These are phyloP conservation scores for Globisporangium cederbergense DNA, from an alignment of 352 stramenopile genomes.

Conservation along the genomic window DNA sequence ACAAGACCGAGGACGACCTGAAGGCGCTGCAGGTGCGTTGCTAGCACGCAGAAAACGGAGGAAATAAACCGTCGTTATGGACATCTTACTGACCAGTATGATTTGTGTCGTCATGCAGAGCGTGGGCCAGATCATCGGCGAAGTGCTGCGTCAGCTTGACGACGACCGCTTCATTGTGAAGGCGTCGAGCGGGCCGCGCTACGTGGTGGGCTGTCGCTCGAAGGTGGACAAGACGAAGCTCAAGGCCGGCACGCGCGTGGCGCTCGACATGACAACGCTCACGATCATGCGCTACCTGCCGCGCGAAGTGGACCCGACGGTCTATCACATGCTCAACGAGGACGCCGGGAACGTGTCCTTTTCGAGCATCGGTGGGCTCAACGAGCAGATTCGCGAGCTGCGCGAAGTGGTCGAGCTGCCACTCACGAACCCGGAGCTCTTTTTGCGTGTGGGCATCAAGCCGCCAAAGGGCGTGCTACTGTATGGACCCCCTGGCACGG, in stretches of 20 bases:
- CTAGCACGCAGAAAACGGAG: neutral
- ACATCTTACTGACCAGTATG: neutral
- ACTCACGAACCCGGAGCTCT: conserved; percentile 99
- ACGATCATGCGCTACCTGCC: conserved; percentile 99
- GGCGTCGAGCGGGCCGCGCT: conserved; percentile 96
- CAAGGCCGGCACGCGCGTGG: conserved; percentile 96
- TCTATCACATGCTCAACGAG: conserved; percentile 99
- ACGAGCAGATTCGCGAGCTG: conserved; percentile 98
- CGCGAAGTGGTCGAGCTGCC: conserved; percentile 98
- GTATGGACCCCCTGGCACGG: conserved; percentile 98
- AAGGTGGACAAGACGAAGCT: conserved; percentile 95
- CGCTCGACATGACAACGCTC: conserved; percentile 99
- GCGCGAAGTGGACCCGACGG: conserved; percentile 98
- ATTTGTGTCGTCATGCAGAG: conserved; percentile 51
- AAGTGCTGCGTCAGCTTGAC: conserved; percentile 98
- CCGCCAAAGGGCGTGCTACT: conserved; percentile 97
- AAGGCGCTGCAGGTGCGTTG: conserved; percentile 85
- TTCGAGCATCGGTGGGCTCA: conserved; percentile 97
- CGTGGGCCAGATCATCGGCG: conserved; percentile 99
- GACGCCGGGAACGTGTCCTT: conserved; percentile 97
- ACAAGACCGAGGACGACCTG: conserved; percentile 99
- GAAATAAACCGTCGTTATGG: neutral
- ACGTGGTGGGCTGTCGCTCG: conserved; percentile 96
- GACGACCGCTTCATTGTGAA: conserved; percentile 99
- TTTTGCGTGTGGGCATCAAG: conserved; percentile 98